Evolutionary conservation across 2,329 filamentous ascomycete genomes (phyloP).

Genomic region (Trichoderma afroharzianum): DNA sequence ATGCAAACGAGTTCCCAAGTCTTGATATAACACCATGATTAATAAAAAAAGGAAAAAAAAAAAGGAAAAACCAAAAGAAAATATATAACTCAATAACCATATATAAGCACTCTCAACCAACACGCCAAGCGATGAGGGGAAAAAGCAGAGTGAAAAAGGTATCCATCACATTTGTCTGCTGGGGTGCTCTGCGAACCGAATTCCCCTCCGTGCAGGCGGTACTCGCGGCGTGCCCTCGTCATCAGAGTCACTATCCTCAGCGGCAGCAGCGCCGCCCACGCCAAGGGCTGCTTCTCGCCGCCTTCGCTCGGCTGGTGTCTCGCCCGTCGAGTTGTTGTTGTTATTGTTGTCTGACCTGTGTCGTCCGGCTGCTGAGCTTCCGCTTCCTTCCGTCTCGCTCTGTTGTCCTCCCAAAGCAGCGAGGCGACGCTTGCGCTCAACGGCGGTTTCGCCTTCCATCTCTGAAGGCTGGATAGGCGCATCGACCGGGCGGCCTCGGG

Average conservation of each 20-base stretch:
- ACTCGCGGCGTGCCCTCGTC: slow-evolving; percentile 56
- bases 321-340: slow-evolving; percentile 38
- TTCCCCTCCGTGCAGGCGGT: slow-evolving; percentile 51
- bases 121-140: neutral
- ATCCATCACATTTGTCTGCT: slow-evolving; percentile 4
- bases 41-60: neutral
- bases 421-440: slow-evolving; percentile 64
- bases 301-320: slow-evolving; percentile 72
- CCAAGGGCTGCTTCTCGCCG: slow-evolving; percentile 72
- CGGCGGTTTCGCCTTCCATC: slow-evolving; percentile 58
- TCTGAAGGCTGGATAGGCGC: slow-evolving; percentile 20
- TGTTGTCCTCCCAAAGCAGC: slow-evolving; percentile 46
- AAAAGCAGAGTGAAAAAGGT: neutral
- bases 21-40: neutral
- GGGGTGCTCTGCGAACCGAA: slow-evolving; percentile 55
- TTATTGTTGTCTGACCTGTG: neutral
- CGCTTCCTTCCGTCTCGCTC: slow-evolving; percentile 34
- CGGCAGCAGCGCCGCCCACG: slow-evolving; percentile 43
- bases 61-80: neutral
- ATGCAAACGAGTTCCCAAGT: neutral
- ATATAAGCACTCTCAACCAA: neutral
- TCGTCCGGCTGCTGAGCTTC: neutral
- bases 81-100: neutral
- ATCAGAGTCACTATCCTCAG: slow-evolving; percentile 48
- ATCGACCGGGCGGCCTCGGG: neutral